Percentiles rank a stretch among this genome's conserved stretches.
Evolutionary conservation across 2,329 filamentous ascomycete species (phyloP).

Genomic region (Xylaria sp.): DNA sequence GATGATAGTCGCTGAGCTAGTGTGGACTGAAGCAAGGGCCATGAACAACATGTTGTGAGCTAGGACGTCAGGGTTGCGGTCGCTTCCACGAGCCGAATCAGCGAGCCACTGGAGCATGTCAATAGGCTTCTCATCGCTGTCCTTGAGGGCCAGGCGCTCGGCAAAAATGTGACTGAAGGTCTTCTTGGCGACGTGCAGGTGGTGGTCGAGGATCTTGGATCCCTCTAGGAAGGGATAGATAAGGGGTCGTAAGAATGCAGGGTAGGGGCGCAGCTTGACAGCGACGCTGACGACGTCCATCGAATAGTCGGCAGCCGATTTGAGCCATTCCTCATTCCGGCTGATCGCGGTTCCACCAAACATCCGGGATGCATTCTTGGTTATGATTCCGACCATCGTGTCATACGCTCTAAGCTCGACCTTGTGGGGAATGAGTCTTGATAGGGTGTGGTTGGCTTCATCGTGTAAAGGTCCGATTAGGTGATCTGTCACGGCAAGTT

Average conservation of each 20-base stretch:
- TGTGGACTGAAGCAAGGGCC: constrained; percentile 29
- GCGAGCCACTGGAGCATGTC: constrained; percentile 32
- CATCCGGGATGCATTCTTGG: constrained; percentile 31
- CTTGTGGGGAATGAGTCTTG: constrained; percentile 24
- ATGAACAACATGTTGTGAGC: constrained; percentile 33
- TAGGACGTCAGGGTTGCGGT: constrained; percentile 27
- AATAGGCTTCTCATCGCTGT: constrained; percentile 27
- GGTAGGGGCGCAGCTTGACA: constrained; percentile 30
- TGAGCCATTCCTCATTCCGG: constrained; percentile 30
- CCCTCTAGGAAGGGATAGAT: constrained; percentile 29
- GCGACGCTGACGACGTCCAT: constrained; percentile 32
- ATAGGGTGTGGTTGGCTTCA: constrained; percentile 28
- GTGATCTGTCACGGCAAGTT: constrained; percentile 20
- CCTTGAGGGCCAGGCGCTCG: constrained; percentile 23
- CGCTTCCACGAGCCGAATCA: constrained; percentile 27
- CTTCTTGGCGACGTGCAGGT: constrained; percentile 27
- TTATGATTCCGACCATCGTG: constrained; percentile 32
- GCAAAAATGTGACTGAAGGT: constrained; percentile 32
- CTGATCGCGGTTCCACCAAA: constrained; percentile 29
- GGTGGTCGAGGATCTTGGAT: constrained; percentile 28
- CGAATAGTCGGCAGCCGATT: constrained; percentile 30
- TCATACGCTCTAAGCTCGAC: constrained; percentile 27
- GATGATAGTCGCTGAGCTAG: constrained; percentile 30
- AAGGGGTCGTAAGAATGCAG: constrained; percentile 27
- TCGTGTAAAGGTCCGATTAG: constrained; percentile 28